Conservation (phyloP, 805 yeast genomes). For the Pichia paraexigua region DNA sequence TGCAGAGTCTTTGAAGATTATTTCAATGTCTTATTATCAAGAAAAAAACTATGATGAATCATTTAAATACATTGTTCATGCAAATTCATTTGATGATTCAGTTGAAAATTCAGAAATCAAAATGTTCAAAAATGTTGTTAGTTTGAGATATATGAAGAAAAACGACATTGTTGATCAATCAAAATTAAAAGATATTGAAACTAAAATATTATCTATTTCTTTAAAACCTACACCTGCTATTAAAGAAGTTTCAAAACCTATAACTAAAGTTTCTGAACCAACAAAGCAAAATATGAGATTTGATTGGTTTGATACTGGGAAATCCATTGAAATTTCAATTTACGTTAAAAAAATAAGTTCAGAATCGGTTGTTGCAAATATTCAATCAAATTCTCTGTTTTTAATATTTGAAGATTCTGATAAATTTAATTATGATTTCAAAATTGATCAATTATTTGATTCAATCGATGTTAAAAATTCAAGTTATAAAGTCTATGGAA, state of each 20-base stretch:
- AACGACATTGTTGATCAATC: conserved; percentile 24
- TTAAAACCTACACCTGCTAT: neutral
- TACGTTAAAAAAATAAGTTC: conserved; percentile 60
- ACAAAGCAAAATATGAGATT: conserved; percentile 31
- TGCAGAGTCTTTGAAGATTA: conserved; percentile 40
- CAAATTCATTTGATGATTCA: conserved; percentile 34
- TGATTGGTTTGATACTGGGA: conserved; percentile 71
- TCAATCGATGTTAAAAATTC: conserved; percentile 42
- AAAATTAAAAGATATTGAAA: conserved; percentile 1
- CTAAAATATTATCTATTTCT: neutral
- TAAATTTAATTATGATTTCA: conserved; percentile 44
- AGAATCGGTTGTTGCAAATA: conserved; percentile 36
- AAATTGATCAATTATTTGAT: conserved; percentile 44
- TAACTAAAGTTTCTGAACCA: conserved; percentile 3
- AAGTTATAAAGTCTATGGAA: conserved; percentile 46
- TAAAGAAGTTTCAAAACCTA: neutral
- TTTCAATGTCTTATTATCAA: conserved; percentile 40
- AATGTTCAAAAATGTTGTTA: conserved; percentile 39
- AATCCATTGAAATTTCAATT: conserved; percentile 53
- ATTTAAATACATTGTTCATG: conserved; percentile 32
- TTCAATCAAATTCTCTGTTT: conserved; percentile 29
- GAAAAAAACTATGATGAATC: conserved; percentile 37
- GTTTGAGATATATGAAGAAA: conserved; percentile 26
- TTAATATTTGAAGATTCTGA: conserved; percentile 42
- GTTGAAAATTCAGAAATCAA: conserved; percentile 35